Percentiles rank a stretch among this genome's conserved stretches.
Conservation (phyloP, 805 yeast species). For the Cyberlindnera maclurae region DNA sequence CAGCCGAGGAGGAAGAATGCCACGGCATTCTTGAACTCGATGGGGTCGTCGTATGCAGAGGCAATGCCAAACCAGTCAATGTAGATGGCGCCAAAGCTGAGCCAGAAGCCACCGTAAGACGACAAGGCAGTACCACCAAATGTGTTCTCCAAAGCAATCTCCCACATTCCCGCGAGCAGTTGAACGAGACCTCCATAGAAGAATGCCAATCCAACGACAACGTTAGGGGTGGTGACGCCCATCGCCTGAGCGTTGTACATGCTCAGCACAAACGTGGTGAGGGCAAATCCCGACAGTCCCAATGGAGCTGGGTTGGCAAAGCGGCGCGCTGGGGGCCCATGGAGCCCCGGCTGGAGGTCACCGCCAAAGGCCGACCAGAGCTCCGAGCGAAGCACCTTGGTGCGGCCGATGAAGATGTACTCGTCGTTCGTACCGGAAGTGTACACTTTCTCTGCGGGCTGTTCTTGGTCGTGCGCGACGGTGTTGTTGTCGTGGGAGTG, state of each 20-base stretch:
- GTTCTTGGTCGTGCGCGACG: slow-evolving; percentile 8
- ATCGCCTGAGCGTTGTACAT: slow-evolving; percentile 50
- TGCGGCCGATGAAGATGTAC: slow-evolving; percentile 63
- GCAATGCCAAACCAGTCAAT: slow-evolving; percentile 54
- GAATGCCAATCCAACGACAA: slow-evolving; percentile 49
- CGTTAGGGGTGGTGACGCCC: slow-evolving; percentile 43
- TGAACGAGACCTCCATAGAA: slow-evolving; percentile 61
- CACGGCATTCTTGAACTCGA: slow-evolving; percentile 39
- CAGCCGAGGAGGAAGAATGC: slow-evolving; percentile 58
- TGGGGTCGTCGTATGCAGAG: slow-evolving; percentile 39
- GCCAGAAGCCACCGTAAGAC: slow-evolving; percentile 68
- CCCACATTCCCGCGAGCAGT: slow-evolving; percentile 61
- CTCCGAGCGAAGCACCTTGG: slow-evolving; percentile 56
- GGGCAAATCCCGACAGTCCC: slow-evolving; percentile 54
- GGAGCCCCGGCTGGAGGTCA: slow-evolving; percentile 63
- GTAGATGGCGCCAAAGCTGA: slow-evolving; percentile 53
- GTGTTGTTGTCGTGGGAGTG: slow-evolving; percentile 13
- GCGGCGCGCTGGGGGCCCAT: slow-evolving; percentile 49
- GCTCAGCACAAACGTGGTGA: slow-evolving; percentile 55
- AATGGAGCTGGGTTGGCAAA: slow-evolving; percentile 64
- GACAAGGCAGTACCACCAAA: slow-evolving; percentile 61
- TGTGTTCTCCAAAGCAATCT: slow-evolving; percentile 53
- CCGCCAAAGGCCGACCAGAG: slow-evolving; percentile 73
- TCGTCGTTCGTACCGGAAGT: slow-evolving; percentile 47
- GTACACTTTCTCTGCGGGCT: slow-evolving; percentile 22